Base-by-base conservation (phyloP, 495 filamentous ascomycete species). In the Mycothermus thermophilus region DNA sequence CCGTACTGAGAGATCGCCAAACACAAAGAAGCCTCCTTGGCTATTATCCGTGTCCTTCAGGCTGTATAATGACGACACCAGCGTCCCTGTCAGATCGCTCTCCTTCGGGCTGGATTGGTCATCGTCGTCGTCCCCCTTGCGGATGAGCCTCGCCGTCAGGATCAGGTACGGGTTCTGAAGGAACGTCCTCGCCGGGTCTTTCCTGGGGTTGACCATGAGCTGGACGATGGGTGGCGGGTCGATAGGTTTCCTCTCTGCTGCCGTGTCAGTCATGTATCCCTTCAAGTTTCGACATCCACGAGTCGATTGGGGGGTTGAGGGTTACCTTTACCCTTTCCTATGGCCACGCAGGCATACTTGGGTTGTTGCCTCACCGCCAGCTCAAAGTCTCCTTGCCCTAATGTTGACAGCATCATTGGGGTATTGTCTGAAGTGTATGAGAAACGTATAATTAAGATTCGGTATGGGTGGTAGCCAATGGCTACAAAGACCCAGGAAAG, bases 1-100 rank as follows among this genome's bases (percentile, higher is more conserved):
- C 53, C 82, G 79, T 17, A 92, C 74, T 0, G 88, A 94, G 12
- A 97, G 61, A 55, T 97, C 90, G 5, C 82, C 81, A 58, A 93
- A 96, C n/a, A 96, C 82, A 41, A 97, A 96, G 63, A 92, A 97
- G 2, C 81, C 86, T 9, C 85, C 87, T 67, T 95, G 88, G 71
- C 48, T 74, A 56, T 97, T 93, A 51, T 88, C 75, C 10, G 80
- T 74, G 53, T 96, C 86, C 57, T 96, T 96, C 41, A 96, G 60
- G 32, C 84, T 74, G 59, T 97, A 87, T 34, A 94, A 69, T 16
- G 90, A 97, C 13, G 90, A 96, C 18, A 88, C 83, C 35, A 88
- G 60, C 14, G 80, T 83, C 15, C 90, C 90, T 17, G 57, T 52
- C 43, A 67, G 47, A 30, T 61, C 52, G 40, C 63, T 63, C 32